Evolutionary conservation across 2,329 filamentous ascomycete genomes (phyloP).

Genomic region (Pseudogymnoascus sp.): DNA sequence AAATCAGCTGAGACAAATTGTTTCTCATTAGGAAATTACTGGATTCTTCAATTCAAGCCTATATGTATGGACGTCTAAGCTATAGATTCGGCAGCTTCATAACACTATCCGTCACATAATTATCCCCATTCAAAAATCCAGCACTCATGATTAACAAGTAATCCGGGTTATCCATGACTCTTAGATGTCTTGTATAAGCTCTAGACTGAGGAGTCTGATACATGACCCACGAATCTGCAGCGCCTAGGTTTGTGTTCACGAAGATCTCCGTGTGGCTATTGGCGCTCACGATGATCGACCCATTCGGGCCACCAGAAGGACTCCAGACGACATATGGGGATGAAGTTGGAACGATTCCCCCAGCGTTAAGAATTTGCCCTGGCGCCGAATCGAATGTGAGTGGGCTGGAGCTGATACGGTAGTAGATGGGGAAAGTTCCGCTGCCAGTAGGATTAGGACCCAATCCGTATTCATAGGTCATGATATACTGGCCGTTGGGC

Average conservation of each 20-base stretch:
- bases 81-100: conserved; percentile 12
- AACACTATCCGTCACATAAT: conserved; percentile 12
- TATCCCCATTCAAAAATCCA: conserved; percentile 9
- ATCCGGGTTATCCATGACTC: conserved; percentile 12
- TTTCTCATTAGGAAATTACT: background rate
- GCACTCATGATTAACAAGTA: conserved; percentile 13
- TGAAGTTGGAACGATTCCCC: conserved; percentile 35
- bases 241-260: conserved; percentile 12
- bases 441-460: conserved; percentile 5
- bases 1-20: background rate
- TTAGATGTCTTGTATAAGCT: conserved; percentile 12
- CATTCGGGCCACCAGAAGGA: conserved; percentile 37
- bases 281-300: conserved; percentile 41
- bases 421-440: conserved; percentile 44
- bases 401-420: conserved; percentile 41
- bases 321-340: conserved; percentile 48
- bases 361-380: conserved; percentile 36
- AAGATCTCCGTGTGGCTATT: conserved; percentile 12
- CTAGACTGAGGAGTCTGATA: conserved; percentile 10
- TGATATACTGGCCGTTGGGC: conserved; percentile 46
- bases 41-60: too few species aligned
- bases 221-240: conserved; percentile 7
- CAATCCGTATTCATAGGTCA: conserved; percentile 49
- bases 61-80: background rate
- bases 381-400: conserved; percentile 37